phyloP scores from a whole-genome alignment of 257 asterid genomes.

The Nemophila menziesii region DNA sequence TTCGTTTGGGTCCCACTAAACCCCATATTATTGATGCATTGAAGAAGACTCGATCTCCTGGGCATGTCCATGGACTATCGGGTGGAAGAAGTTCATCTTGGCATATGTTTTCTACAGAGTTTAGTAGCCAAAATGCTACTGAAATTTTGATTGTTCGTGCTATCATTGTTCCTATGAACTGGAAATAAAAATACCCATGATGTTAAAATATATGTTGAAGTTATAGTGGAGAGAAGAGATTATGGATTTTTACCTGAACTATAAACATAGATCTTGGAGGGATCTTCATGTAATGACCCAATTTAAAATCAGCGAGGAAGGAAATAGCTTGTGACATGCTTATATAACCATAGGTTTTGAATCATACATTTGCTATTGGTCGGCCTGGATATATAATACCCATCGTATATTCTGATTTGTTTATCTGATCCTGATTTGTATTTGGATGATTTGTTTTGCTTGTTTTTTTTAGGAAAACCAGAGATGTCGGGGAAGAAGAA shows the following conservation, averaged over 20 bases:
- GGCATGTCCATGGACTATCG: slow-evolving; percentile 70
- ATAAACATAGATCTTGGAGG: slow-evolving; percentile 94
- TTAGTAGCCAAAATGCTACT: slow-evolving; percentile 51
- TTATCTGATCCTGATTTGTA: too few species aligned
- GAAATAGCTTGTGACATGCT: slow-evolving; percentile 93
- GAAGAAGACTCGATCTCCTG: slow-evolving; percentile 38
- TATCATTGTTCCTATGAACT: slow-evolving; percentile 48
- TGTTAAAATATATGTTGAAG: not conserved
- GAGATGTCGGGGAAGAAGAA: too few species aligned
- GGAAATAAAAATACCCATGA: not conserved
- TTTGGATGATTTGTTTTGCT: too few species aligned
- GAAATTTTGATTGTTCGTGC: slow-evolving; percentile 48
- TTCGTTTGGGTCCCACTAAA: slow-evolving; percentile 44
- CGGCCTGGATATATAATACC: slow-evolving; percentile 82
- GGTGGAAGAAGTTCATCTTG: slow-evolving; percentile 36
- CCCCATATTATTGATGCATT: slow-evolving; percentile 86
- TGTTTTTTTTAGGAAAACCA: too few species aligned
- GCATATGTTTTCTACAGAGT: slow-evolving; percentile 43
- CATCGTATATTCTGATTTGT: slow-evolving; percentile 89
- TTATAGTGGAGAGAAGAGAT: not conserved
- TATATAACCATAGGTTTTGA: slow-evolving; percentile 82
- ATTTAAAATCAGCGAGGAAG: slow-evolving; percentile 85
- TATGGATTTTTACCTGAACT: slow-evolving; percentile 98
- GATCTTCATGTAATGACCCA: slow-evolving; percentile 96
- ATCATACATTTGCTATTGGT: slow-evolving; percentile 88